Evolutionary conservation across 306 rosid genomes (phyloP).

Genomic region (Dryas drummondii): DNA sequence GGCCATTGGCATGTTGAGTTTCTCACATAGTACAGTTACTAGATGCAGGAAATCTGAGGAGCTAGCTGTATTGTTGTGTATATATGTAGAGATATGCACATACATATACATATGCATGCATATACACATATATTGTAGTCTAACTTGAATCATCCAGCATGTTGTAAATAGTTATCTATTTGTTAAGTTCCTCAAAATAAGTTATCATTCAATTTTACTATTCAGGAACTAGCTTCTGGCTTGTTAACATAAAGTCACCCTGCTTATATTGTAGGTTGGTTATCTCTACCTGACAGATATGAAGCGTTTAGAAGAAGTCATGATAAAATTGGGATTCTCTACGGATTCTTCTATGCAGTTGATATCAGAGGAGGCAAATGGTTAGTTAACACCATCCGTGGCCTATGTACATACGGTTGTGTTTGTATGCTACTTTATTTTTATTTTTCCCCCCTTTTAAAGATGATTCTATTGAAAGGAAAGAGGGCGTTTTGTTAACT

Average conservation of each 20-base stretch:
- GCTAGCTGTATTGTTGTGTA: neutral
- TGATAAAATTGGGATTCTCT: slow-evolving; percentile 78
- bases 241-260: slow-evolving; percentile 30
- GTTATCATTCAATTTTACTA: neutral
- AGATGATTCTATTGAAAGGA: neutral
- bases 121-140: neutral
- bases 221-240: slow-evolving; percentile 14
- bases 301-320: slow-evolving; percentile 76
- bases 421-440: neutral
- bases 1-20: neutral
- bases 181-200: neutral
- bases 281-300: slow-evolving; percentile 75
- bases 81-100: neutral
- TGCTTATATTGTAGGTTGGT: slow-evolving; percentile 57
- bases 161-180: neutral
- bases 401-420: neutral
- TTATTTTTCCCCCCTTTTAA: neutral
- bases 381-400: slow-evolving; percentile 41
- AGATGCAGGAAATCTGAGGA: slow-evolving; percentile 2
- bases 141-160: neutral
- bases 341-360: slow-evolving; percentile 61
- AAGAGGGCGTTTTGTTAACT: neutral
- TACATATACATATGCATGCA: neutral
- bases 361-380: slow-evolving; percentile 45
- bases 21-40: neutral